These are phyloP conservation scores for Globisporangium splendens DNA, from an alignment of 352 stramenopile genomes.

Conservation along the genomic window DNA sequence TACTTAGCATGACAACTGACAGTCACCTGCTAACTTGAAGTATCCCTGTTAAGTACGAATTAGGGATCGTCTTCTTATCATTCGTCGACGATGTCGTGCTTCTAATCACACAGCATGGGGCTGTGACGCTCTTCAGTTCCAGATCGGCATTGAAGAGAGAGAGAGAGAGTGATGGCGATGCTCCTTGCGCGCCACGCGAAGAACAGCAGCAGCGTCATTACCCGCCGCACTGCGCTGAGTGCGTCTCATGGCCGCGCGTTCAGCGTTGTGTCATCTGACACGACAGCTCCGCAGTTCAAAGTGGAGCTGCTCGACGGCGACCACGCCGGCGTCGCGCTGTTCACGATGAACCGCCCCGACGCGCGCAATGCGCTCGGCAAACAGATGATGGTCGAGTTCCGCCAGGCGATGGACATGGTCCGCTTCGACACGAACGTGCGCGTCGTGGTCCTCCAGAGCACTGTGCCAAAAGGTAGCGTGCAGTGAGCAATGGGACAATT, in stretches of 20 bases:
- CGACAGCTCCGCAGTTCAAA: slow-evolving; percentile 38
- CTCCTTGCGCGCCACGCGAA: slow-evolving; percentile 5
- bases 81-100: slow-evolving; percentile 1
- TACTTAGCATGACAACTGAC: too few species aligned
- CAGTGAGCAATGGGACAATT: not conserved
- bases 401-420: slow-evolving; percentile 57
- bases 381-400: slow-evolving; percentile 82
- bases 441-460: slow-evolving; percentile 78
- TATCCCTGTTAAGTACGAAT: too few species aligned
- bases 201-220: not conserved
- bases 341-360: slow-evolving; percentile 74
- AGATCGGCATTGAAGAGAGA: not conserved
- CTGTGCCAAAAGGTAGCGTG: slow-evolving; percentile 43
- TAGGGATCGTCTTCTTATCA: not conserved
- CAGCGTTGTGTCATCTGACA: slow-evolving; percentile 14
- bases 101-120: slow-evolving; percentile 3
- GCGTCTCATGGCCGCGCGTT: not conserved
- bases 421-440: slow-evolving; percentile 66
- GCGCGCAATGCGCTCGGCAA: slow-evolving; percentile 74
- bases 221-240: not conserved
- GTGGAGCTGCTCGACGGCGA: slow-evolving; percentile 57
- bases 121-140: slow-evolving; percentile 5
- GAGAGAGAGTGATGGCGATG: slow-evolving; percentile 6
- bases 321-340: slow-evolving; percentile 56
- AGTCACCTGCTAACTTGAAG: too few species aligned